Base-by-base conservation (phyloP, 1,284 basidiomycete species). In the Leccinum fallax region DNA sequence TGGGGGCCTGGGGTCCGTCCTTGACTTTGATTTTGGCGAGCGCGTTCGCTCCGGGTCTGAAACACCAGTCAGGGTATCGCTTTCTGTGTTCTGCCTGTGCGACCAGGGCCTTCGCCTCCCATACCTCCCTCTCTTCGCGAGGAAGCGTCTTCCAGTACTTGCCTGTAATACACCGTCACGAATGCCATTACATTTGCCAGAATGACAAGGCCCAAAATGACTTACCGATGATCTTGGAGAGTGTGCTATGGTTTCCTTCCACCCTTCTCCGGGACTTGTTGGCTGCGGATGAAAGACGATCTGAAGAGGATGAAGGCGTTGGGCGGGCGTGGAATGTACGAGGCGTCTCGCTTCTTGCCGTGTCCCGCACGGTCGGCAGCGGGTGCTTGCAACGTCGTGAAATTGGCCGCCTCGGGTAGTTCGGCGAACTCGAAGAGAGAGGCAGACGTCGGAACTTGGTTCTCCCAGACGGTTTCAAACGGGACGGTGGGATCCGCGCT, bases 251-350 rank as follows among this genome's bases (percentile, higher is more conserved):
- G 66, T 92, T 87, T 16, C 88, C 87, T 73, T 93, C 90, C 60
- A 93, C 88, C 26, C 67, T 86, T 85, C 40, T 86, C 84, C 4
- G 92, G 89, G 43, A 94, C 88, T 63, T 90, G 83, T 69, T 90
- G 86, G 60, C 86, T 85, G 53, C 86, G 83, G 69, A 95, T 93
- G 72, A 95, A 94, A 58, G 93, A 91, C 36, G 92, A 93, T 63
- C 95, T 86, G 78, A 95, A 97, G 74, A 97, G 87, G 70, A 97
- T 97, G 79, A 97, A 97, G 54, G 95, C 94, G 77, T 97, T 97
- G 34, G 94, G 90, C 0, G 95, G 95, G 36, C 95, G 87, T 54
- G 95, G 94, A 73, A 96, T 93, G 76, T 96, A 89, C 24, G 78
- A 79, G 53, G 80, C 78, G 64, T 83, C 82, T 53, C 80, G 78